Evolutionary conservation across 805 yeast genomes (phyloP).

Genomic region (Cyberlindnera suaveolens): DNA sequence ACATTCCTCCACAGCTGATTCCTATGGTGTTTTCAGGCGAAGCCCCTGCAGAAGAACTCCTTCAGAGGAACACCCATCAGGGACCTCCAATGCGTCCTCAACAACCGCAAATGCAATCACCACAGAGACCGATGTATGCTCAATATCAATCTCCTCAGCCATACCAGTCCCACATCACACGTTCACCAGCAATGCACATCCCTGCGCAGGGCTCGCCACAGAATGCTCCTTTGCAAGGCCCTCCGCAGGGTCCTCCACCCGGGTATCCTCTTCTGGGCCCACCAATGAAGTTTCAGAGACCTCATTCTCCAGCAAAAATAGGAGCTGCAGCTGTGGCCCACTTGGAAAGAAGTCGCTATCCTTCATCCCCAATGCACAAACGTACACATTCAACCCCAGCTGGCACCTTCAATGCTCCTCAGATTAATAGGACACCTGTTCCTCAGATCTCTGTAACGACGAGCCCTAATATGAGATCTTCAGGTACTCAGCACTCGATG

Average conservation of each 20-base stretch:
- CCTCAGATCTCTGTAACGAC: neutral
- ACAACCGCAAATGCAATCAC: conserved; percentile 3
- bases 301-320: conserved; percentile 61
- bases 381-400: conserved; percentile 36
- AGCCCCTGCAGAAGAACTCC: conserved; percentile 13
- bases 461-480: neutral
- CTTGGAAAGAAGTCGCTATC: conserved; percentile 24
- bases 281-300: conserved; percentile 28
- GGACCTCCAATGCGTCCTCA: neutral
- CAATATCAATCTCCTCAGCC: conserved; percentile 4
- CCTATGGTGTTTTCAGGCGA: conserved; percentile 50
- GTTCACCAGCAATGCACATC: no score
- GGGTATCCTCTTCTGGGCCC: conserved; percentile 14
- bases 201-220: neutral
- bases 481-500: conserved; percentile 15
- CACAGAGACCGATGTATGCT: conserved; percentile 11
- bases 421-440: conserved; percentile 2
- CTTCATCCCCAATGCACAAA: conserved; percentile 27
- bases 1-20: conserved; percentile 59
- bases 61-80: conserved; percentile 4
- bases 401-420: conserved; percentile 1
- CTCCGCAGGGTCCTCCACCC: neutral
- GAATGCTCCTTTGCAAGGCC: neutral
- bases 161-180: neutral
- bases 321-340: conserved; percentile 70